A percentile compares a stretch with the other conserved stretches of the same genome.
Conservation (phyloP, 441 rosid genomes). For the Gossypium trilobum region DNA sequence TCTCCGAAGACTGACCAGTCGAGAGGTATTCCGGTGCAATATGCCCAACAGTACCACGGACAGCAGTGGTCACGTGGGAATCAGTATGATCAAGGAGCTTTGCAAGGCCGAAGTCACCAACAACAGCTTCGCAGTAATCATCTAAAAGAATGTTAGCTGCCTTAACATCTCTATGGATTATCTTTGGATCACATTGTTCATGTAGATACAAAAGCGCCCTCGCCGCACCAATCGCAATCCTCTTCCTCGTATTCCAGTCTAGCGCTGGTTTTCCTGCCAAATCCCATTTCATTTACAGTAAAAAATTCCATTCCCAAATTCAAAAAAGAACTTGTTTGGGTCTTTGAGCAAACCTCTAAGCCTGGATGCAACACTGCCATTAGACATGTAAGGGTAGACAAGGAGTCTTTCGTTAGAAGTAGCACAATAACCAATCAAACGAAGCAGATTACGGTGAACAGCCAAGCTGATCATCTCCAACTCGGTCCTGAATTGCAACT, state of each 20-base stretch:
- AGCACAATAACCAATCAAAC: constrained; percentile 63
- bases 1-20: constrained; percentile 83
- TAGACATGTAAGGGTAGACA: constrained; percentile 81
- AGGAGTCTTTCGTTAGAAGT: constrained; percentile 65
- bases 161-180: constrained; percentile 81
- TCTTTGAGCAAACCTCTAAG: constrained; percentile 55
- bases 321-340: not conserved
- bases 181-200: constrained; percentile 89
- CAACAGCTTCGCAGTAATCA: constrained; percentile 66
- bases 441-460: constrained; percentile 70
- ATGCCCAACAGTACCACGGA: constrained; percentile 86
- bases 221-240: constrained; percentile 76
- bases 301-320: not conserved
- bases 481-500: constrained; percentile 79
- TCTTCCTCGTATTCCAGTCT: constrained; percentile 80
- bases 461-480: constrained; percentile 89
- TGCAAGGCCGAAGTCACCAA: constrained; percentile 90
- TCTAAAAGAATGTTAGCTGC: constrained; percentile 80
- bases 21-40: constrained; percentile 89
- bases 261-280: constrained; percentile 57
- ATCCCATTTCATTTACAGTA: not conserved
- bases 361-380: constrained; percentile 84
- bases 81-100: constrained; percentile 80
- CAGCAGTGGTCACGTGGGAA: constrained; percentile 85
- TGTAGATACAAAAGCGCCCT: constrained; percentile 75